Conservation (phyloP, 2,329 filamentous ascomycete species). For the Calonectria hawksworthii region DNA sequence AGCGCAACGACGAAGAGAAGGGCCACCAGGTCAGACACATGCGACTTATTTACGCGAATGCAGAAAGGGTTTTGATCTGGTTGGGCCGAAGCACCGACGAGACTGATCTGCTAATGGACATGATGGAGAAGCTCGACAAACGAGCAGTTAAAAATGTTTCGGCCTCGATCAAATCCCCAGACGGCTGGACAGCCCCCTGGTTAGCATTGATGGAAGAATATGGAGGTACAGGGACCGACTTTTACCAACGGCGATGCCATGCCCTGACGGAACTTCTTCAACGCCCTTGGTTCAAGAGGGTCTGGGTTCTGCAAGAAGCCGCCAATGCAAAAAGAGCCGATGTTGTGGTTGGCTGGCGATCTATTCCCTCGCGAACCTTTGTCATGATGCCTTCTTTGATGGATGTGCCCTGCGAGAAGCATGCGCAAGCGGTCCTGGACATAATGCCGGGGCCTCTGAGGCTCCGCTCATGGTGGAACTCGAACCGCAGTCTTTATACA, state of each 20-base stretch:
- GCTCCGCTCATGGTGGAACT: background rate
- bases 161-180: background rate
- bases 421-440: background rate
- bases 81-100: background rate
- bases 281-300: background rate
- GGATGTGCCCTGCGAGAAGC: background rate
- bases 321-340: background rate
- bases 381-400: background rate
- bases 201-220: background rate
- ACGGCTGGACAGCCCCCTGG: background rate
- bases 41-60: background rate
- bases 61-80: background rate
- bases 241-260: background rate
- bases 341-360: slow-evolving; percentile 2
- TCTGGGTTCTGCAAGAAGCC: slow-evolving; percentile 5
- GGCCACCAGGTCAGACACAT: background rate
- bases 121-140: slow-evolving; percentile 4
- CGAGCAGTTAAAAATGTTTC: background rate
- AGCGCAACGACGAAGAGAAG: background rate
- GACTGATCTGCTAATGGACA: background rate
- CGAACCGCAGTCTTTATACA: background rate
- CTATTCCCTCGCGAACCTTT: background rate
- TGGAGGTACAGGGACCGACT: background rate
- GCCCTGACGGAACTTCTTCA: background rate
- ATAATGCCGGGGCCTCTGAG: background rate